Percentiles rank a stretch among this genome's conserved stretches.
Evolutionary conservation across 2,329 filamentous ascomycete genomes (phyloP).

Genomic region (Fusarium tanahbumbuense): DNA sequence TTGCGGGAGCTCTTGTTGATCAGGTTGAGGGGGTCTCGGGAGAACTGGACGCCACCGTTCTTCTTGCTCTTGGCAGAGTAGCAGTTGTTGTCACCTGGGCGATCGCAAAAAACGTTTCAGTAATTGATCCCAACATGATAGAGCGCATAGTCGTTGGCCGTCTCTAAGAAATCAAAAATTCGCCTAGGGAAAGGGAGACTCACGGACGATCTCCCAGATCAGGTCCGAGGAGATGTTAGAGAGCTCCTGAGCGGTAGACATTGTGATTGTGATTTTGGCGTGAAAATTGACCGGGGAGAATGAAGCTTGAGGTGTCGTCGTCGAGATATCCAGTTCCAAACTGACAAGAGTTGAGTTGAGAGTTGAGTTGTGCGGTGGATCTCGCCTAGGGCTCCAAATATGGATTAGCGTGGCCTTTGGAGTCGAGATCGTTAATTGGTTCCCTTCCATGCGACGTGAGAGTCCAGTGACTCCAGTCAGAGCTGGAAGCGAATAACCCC

Average conservation of each 20-base stretch:
- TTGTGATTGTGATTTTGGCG: conserved; percentile 58
- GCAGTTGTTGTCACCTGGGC: conserved; percentile 83
- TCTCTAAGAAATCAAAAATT: conserved; percentile 10
- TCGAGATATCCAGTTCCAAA: conserved; percentile 42
- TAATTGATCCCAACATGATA: conserved; percentile 26
- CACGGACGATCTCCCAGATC: conserved; percentile 95
- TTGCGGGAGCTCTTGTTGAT: conserved; percentile 92
- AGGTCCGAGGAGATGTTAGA: conserved; percentile 89
- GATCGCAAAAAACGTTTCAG: conserved; percentile 40
- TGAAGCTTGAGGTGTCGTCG: conserved; percentile 47
- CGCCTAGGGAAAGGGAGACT: conserved; percentile 63
- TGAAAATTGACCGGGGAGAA: conserved; percentile 43
- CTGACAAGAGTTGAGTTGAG: background rate
- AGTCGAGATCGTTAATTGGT: background rate
- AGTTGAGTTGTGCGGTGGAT: conserved; percentile 54
- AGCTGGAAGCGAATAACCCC: conserved; percentile 18
- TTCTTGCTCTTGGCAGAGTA: conserved; percentile 91
- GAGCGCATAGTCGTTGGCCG: conserved; percentile 19
- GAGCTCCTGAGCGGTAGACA: conserved; percentile 65
- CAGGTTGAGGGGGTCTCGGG: conserved; percentile 93
- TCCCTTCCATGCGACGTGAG: background rate
- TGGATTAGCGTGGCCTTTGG: conserved; percentile 43
- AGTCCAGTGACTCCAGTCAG: conserved; percentile 10
- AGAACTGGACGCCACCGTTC: conserved; percentile 87
- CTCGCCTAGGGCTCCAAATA: conserved; percentile 46